Conservation (phyloP, 2,329 filamentous ascomycete genomes). For the Pezicula neosporulosa region DNA sequence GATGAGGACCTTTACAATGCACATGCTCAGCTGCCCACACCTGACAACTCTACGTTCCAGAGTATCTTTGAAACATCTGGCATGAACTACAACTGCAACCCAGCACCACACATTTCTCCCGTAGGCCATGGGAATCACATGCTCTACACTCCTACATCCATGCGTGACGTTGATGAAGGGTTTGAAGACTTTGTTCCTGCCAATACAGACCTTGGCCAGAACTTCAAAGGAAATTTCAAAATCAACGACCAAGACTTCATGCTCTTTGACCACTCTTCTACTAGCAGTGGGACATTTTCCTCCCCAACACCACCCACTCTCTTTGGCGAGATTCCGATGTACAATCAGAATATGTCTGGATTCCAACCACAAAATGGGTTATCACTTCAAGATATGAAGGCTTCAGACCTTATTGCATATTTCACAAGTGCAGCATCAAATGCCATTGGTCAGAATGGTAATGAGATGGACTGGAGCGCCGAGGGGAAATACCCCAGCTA, state of each 20-base stretch:
- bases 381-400: conserved; percentile 14
- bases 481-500: conserved; percentile 21
- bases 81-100: conserved; percentile 22
- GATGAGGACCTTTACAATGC: conserved; percentile 59
- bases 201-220: conserved; percentile 13
- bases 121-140: conserved; percentile 65
- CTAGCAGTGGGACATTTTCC: conserved; percentile 13
- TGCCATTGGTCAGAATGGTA: conserved; percentile 6
- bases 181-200: conserved; percentile 23
- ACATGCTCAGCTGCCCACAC: conserved; percentile 52
- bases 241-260: conserved; percentile 19
- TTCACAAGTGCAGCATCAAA: conserved; percentile 22
- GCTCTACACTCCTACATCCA: conserved; percentile 63
- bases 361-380: conserved; percentile 10
- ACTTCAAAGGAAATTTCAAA: not conserved
- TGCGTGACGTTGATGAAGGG: conserved; percentile 58
- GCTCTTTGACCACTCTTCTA: conserved; percentile 22
- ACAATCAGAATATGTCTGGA: conserved; percentile 6
- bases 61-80: conserved; percentile 23
- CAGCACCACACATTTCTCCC: conserved; percentile 60
- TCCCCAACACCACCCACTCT: conserved; percentile 19
- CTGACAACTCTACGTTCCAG: conserved; percentile 36
- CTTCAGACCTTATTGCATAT: conserved; percentile 24
- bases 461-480: conserved; percentile 21
- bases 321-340: conserved; percentile 24